These are phyloP conservation scores for Blastobotrys mokoenaii DNA, from an alignment of 805 yeast genomes.

Conservation along the genomic window DNA sequence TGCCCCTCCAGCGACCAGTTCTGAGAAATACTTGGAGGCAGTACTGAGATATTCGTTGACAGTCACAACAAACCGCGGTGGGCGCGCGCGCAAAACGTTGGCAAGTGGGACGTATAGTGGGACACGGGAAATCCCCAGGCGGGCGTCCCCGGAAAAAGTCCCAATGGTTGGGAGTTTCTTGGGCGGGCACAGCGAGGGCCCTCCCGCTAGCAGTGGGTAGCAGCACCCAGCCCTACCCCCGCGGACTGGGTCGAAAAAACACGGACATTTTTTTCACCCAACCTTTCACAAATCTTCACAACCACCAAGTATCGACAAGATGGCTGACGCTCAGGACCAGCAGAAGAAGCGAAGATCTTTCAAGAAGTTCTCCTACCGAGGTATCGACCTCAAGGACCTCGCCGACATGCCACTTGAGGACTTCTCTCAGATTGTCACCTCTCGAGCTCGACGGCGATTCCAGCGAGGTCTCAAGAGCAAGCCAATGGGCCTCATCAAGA, in stretches of 20 bases:
- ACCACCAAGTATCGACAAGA: constrained; percentile 8
- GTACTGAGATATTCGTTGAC: no score
- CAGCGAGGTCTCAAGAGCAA: constrained; percentile 93
- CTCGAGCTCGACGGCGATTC: constrained; percentile 99
- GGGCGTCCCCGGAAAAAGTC: neutral
- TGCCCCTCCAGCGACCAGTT: no score
- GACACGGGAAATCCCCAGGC: neutral
- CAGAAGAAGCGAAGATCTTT: constrained; percentile 59
- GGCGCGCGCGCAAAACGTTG: no score
- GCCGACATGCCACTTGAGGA: constrained; percentile 93
- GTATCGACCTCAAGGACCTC: constrained; percentile 93
- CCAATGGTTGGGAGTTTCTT: neutral
- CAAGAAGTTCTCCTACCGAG: constrained; percentile 97
- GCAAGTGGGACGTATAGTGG: no score
- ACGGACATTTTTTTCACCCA: constrained; percentile 1
- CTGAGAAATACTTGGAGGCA: no score
- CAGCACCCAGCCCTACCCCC: constrained; percentile 1
- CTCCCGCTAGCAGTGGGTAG: neutral
- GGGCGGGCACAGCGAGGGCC: neutral
- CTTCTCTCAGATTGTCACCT: constrained; percentile 91
- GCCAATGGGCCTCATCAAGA: constrained; percentile 93
- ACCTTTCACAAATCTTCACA: constrained; percentile 2
- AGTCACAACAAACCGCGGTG: no score
- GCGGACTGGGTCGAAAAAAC: neutral
- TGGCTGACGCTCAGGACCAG: constrained; percentile 19